phyloP scores from a whole-genome alignment of 1,284 basidiomycete genomes.

The Volvariella volvacea region DNA sequence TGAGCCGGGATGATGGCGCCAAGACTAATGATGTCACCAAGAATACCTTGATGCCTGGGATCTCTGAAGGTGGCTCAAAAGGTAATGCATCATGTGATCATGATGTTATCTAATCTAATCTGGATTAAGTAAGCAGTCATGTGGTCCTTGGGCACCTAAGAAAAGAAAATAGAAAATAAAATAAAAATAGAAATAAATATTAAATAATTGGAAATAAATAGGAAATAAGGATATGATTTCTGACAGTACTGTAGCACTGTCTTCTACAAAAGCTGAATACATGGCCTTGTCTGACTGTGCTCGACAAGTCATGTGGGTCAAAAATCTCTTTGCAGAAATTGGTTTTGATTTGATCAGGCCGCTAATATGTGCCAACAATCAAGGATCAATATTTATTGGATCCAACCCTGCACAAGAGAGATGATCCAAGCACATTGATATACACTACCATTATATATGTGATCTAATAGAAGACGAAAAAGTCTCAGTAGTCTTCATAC shows the following conservation, averaged over 20 bases:
- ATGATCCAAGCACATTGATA: slow-evolving; percentile 34
- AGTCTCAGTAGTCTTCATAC: slow-evolving; percentile 11
- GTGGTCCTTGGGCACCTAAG: too few species aligned
- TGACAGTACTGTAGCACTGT: slow-evolving; percentile 19
- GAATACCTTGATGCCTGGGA: too few species aligned
- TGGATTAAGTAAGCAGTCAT: too few species aligned
- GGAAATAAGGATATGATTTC: too few species aligned
- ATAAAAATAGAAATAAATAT: too few species aligned
- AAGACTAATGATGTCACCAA: too few species aligned
- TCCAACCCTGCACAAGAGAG: slow-evolving; percentile 20
- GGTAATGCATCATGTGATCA: too few species aligned
- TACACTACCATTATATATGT: slow-evolving; percentile 28
- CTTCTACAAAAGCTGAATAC: slow-evolving; percentile 27
- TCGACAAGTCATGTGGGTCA: slow-evolving; percentile 18
- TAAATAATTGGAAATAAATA: too few species aligned
- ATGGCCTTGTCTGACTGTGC: slow-evolving; percentile 20
- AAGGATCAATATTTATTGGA: slow-evolving; percentile 25
- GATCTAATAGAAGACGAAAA: slow-evolving; percentile 18
- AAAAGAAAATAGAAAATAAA: too few species aligned
- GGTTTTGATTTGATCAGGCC: slow-evolving; percentile 6
- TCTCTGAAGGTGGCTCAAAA: too few species aligned
- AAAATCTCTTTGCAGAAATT: slow-evolving; percentile 16
- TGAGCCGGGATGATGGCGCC: too few species aligned
- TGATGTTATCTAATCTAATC: too few species aligned
- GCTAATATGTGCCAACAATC: slow-evolving; percentile 26